Conservation (phyloP, 306 rosid species). For the Arachis stenosperma region DNA sequence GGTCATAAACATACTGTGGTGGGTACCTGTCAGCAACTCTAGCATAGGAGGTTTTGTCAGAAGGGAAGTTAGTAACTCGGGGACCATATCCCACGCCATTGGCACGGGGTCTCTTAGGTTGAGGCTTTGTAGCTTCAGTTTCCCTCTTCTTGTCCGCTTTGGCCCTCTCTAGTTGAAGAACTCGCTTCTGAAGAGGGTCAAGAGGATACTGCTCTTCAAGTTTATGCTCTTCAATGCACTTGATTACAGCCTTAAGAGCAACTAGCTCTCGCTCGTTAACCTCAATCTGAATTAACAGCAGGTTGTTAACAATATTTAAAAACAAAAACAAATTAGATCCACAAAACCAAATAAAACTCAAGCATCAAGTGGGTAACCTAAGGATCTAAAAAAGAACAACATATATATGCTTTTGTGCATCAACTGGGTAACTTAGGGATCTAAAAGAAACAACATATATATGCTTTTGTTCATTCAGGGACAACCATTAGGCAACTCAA, state of each 20-base stretch:
- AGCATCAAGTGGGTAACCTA: conserved; percentile 19
- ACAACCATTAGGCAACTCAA: not conserved
- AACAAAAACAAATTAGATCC: not conserved
- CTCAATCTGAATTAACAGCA: conserved; percentile 66
- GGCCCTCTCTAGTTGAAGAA: conserved; percentile 79
- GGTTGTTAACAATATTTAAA: conserved; percentile 29
- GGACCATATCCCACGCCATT: conserved; percentile 72
- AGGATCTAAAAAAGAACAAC: conserved; percentile 12
- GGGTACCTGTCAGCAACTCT: conserved; percentile 92
- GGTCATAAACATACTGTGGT: conserved; percentile 65
- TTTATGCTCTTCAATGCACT: conserved; percentile 92
- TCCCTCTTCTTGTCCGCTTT: conserved; percentile 96
- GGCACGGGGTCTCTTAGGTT: conserved; percentile 96
- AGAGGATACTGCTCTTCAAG: conserved; percentile 82
- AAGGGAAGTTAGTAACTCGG: conserved; percentile 58
- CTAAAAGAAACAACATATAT: conserved; percentile 4
- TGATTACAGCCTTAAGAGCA: conserved; percentile 82
- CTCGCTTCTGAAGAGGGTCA: conserved; percentile 83
- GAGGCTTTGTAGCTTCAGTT: conserved; percentile 89
- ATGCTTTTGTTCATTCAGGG: not conserved
- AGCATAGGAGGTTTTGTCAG: conserved; percentile 72
- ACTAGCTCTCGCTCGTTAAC: conserved; percentile 85
- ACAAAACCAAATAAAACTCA: conserved; percentile 8
- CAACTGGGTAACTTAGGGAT: conserved; percentile 9
- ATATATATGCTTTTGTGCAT: not conserved